Conservation (phyloP, 257 asterid species). For the Solanum corneliomulleri region DNA sequence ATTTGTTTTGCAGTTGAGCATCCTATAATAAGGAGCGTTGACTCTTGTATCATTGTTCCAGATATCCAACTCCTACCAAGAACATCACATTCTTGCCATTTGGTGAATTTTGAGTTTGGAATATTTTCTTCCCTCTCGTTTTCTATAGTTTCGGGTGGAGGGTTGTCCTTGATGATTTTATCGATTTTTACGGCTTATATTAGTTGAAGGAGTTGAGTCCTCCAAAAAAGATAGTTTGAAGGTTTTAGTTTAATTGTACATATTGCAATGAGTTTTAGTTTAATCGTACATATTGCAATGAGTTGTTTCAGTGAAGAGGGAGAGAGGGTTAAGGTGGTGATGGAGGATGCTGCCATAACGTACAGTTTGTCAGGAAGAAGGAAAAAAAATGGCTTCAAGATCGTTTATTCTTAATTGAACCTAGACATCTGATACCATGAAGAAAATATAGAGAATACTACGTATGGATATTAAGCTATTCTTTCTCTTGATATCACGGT, state of each 20-base stretch:
- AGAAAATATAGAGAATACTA: not conserved
- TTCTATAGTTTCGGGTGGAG: not conserved
- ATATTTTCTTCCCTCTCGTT: not conserved
- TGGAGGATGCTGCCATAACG: too few relatives aligned
- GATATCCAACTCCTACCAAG: not conserved
- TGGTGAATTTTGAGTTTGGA: not conserved
- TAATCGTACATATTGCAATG: too few relatives aligned
- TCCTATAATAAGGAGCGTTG: not conserved
- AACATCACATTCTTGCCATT: not conserved
- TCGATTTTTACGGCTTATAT: not conserved
- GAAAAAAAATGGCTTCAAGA: too few relatives aligned
- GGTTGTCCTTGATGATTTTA: not conserved
- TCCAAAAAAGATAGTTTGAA: not conserved
- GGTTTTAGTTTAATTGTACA: not conserved
- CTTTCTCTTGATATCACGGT: not conserved
- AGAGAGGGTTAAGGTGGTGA: too few relatives aligned
- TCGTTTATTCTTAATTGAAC: not conserved
- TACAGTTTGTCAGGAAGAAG: too few relatives aligned
- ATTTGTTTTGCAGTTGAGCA: not conserved
- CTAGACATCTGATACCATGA: not conserved
- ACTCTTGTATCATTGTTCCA: not conserved
- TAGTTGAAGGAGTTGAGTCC: not conserved
- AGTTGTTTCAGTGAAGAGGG: too few relatives aligned
- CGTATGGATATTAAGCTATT: not conserved
- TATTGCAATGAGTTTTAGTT: too few relatives aligned